These are phyloP conservation scores for Rhizoclosmatium sp. DNA, from an alignment of 192 early-diverging fungal genomes.

Conservation along the genomic window DNA sequence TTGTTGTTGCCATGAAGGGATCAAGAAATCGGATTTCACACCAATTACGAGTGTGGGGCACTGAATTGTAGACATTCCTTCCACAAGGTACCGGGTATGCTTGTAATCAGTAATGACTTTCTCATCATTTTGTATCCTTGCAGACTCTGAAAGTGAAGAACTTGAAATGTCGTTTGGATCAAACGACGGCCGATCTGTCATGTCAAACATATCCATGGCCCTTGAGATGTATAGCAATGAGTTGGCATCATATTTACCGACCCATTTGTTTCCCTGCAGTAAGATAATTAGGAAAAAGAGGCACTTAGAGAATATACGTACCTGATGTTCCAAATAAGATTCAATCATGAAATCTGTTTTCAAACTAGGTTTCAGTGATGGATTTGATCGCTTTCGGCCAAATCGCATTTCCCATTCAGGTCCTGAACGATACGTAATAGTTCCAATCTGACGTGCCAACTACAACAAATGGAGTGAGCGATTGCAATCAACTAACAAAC, in stretches of 20 bases:
- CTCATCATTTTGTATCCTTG: constrained; percentile 11
- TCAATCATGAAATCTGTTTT: constrained; percentile 91
- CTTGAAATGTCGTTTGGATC: background rate
- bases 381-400: constrained; percentile 81
- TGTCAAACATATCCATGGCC: constrained; percentile 99
- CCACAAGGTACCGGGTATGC: constrained; percentile 54
- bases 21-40: constrained; percentile 94
- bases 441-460: constrained; percentile 29
- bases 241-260: constrained; percentile 92
- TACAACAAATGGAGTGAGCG: background rate
- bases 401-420: constrained; percentile 98
- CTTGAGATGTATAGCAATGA: constrained; percentile 93
- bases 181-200: constrained; percentile 47
- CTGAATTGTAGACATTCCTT: constrained; percentile 73
- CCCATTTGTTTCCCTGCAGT: constrained; percentile 86
- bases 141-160: background rate
- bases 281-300: constrained; percentile 3
- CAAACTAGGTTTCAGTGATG: constrained; percentile 49
- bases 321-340: constrained; percentile 87
- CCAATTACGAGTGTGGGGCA: constrained; percentile 92
- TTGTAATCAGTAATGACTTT: background rate
- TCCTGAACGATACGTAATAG: constrained; percentile 81
- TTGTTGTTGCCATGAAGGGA: constrained; percentile 94
- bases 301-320: constrained; percentile 41
- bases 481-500: background rate